These are phyloP conservation scores for Cyathus striatus DNA, from an alignment of 768 basidiomycete genomes.

Conservation along the genomic window DNA sequence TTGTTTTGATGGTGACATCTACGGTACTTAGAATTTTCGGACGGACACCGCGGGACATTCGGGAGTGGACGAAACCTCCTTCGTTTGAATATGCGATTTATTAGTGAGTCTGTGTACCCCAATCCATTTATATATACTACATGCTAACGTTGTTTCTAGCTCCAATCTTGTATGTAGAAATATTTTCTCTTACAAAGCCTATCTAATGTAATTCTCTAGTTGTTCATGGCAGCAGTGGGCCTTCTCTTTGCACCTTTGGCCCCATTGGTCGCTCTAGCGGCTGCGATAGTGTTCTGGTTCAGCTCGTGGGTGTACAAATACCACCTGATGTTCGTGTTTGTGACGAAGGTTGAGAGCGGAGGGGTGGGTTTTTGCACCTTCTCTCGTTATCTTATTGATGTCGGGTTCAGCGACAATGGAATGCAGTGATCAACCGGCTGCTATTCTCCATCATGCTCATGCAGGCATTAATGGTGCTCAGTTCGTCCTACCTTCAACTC, in stretches of 20 bases:
- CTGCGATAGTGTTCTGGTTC: constrained; percentile 83
- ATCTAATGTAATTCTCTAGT: constrained; percentile 26
- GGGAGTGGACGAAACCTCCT: constrained; percentile 87
- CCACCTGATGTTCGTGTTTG: constrained; percentile 91
- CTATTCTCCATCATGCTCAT: constrained; percentile 76
- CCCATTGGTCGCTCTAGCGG: constrained; percentile 82
- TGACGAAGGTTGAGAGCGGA: constrained; percentile 87
- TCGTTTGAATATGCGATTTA: constrained; percentile 86
- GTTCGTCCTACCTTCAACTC: constrained; percentile 39
- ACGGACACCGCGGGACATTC: constrained; percentile 84
- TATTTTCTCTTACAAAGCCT: neutral
- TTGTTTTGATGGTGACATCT: neutral
- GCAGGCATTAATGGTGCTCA: constrained; percentile 83
- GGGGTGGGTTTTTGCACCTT: constrained; percentile 53
- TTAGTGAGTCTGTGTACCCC: constrained; percentile 60
- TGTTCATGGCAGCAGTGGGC: constrained; percentile 87
- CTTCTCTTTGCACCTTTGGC: constrained; percentile 95
- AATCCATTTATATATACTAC: constrained; percentile 1
- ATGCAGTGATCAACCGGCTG: constrained; percentile 85
- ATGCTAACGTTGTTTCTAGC: constrained; percentile 16
- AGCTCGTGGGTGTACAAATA: constrained; percentile 92
- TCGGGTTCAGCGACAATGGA: constrained; percentile 75
- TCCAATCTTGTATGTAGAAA: constrained; percentile 49
- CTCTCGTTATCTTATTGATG: neutral
- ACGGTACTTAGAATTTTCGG: constrained; percentile 59